Evolutionary conservation across 495 filamentous ascomycete genomes (phyloP), one percentile per base, ranked within the genome.

Genomic region (Daldinia grandis): DNA sequence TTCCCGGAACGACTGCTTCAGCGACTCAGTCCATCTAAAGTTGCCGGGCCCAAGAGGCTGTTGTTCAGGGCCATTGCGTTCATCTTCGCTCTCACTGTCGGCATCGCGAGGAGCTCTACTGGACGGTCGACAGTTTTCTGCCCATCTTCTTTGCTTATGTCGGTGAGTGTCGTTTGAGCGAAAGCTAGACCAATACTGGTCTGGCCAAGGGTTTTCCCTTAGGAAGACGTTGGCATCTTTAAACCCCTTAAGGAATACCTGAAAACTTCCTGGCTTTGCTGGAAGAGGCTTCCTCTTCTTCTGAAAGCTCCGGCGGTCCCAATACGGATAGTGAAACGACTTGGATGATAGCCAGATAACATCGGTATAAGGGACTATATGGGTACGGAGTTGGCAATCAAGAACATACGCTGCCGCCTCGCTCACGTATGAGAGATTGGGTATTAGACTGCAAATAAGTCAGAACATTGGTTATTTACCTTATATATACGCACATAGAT

Each of bases 401-500:
- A 99, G 87, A 3, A 97, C 91, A 78, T 97, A 99, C 42, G 95
- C 95, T 12, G 95, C 95, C 17, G 95, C 95, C 83, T 99, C 95
- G 64, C 94, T 98, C 73, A 99, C 93, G 78, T 99, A 99, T 54
- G 94, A 97, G n/a, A 99, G 85, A 77, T 99, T 99, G 42, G 95
- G 95, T 79, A 99, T 99, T 61, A 99, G 87, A 76, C 86, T 88
- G 63, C 14, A 56, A 59, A 59, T 1, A 50, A 12, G 42, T 74
- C 54, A 67, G 64, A 59, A 57, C 25, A 30, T 59, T 35, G 21
- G 5, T n/a, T 42, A 15, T 56, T 5, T 35, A 33, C 31, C n/a
- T 24, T 24, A 3, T 38, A 37, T 33, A 10, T 10, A 56, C 33
- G 9, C 25, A n/a, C 17, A 8, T 40, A 37, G 25, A 5, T 14